These are phyloP conservation scores for Tothia fuscella DNA, from an alignment of 2,329 filamentous ascomycete species.

Conservation along the genomic window DNA sequence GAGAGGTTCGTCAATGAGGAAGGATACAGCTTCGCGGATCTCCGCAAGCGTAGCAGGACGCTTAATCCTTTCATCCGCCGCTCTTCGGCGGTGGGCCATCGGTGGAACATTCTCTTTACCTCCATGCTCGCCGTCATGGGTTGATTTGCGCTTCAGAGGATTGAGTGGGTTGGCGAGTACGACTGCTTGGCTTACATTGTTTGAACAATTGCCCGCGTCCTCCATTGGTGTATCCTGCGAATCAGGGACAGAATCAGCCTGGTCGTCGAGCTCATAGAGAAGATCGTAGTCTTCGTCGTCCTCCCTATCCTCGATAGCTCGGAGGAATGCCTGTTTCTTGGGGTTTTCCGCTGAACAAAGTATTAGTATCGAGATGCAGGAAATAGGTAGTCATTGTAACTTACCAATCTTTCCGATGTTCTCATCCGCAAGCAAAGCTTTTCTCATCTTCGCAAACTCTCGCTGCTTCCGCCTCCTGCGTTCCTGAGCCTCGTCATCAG, in stretches of 20 bases:
- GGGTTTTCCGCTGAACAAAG: slow-evolving; percentile 57
- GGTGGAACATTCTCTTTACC: slow-evolving; percentile 18
- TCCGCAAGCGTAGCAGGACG: slow-evolving; percentile 68
- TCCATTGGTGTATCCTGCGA: slow-evolving; percentile 25
- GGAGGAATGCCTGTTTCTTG: slow-evolving; percentile 81
- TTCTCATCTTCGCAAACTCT: slow-evolving; percentile 85
- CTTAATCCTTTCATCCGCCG: slow-evolving; percentile 33
- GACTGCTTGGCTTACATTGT: slow-evolving; percentile 15
- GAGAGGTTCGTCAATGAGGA: slow-evolving; percentile 57
- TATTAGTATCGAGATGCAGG: slow-evolving; percentile 7
- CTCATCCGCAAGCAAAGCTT: slow-evolving; percentile 76
- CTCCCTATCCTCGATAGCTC: slow-evolving; percentile 74
- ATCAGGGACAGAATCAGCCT: slow-evolving; percentile 24
- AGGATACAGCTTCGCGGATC: slow-evolving; percentile 72
- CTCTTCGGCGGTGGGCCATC: slow-evolving; percentile 47
- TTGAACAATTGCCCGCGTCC: not conserved
- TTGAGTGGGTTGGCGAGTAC: slow-evolving; percentile 16
- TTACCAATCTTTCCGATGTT: slow-evolving; percentile 67
- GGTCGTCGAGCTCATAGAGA: slow-evolving; percentile 38
- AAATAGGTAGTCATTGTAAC: not conserved
- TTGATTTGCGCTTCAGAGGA: slow-evolving; percentile 24
- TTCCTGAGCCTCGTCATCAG: slow-evolving; percentile 65
- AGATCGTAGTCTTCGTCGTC: slow-evolving; percentile 64
- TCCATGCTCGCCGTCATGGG: not conserved
- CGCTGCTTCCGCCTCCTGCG: slow-evolving; percentile 69